phyloP scores from a whole-genome alignment of 768 basidiomycete species.

The Lactifluus piperatus region DNA sequence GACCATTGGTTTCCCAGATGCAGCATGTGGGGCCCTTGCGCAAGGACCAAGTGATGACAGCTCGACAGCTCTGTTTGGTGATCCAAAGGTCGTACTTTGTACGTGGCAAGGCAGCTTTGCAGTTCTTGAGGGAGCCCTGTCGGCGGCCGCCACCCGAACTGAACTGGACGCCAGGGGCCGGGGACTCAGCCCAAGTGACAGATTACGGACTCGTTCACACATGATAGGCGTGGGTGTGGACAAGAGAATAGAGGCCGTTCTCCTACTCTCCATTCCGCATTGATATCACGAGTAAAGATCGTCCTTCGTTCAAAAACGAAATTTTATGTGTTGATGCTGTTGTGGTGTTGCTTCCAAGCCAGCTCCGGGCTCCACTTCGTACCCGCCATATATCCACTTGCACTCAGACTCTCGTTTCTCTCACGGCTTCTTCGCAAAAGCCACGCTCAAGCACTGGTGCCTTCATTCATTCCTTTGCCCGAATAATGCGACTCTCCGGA shows the following conservation, averaged over 20 bases:
- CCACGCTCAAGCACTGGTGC: background rate
- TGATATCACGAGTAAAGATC: background rate
- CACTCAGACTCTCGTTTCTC: no score
- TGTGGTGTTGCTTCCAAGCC: background rate
- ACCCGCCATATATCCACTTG: background rate
- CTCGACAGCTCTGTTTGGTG: background rate
- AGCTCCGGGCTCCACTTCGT: background rate
- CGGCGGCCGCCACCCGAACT: background rate
- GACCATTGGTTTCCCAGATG: background rate
- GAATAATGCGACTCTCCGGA: background rate
- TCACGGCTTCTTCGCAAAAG: background rate
- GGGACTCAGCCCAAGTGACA: background rate
- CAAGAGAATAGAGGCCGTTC: background rate
- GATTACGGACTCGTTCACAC: background rate
- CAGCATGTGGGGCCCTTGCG: no score
- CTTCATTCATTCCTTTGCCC: background rate
- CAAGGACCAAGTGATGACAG: background rate
- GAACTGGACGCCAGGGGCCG: slow-evolving; percentile 1
- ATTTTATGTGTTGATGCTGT: background rate
- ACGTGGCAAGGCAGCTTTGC: background rate
- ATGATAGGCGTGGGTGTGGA: background rate
- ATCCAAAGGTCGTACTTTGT: background rate
- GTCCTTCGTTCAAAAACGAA: background rate
- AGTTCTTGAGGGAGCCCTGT: background rate
- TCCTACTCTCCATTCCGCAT: background rate